Conservation (phyloP, 78 protist species). For the Planoprotostelium fungivorum region DNA sequence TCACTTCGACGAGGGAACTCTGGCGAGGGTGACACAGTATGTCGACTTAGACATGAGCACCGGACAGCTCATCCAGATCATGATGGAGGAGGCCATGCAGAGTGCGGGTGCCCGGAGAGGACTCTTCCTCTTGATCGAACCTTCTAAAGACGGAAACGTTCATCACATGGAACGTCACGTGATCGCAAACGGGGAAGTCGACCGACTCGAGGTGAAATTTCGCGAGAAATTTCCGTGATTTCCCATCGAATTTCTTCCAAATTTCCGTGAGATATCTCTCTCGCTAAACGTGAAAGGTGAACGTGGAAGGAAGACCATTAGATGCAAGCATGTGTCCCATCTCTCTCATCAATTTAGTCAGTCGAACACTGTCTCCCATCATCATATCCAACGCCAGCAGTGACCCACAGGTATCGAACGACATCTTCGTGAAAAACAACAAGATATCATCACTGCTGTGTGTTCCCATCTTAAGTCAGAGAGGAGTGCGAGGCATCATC, state of each 20-base stretch:
- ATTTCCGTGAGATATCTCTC: too few relatives aligned
- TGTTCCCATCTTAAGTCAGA: not conserved
- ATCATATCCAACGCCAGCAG: not conserved
- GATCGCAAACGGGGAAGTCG: not conserved
- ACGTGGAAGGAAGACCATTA: too few relatives aligned
- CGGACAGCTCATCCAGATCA: not conserved
- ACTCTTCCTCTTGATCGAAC: not conserved
- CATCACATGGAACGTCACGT: not conserved
- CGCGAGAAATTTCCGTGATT: too few relatives aligned
- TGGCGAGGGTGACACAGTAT: not conserved
- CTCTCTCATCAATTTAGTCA: not conserved
- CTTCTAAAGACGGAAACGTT: not conserved
- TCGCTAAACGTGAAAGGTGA: too few relatives aligned
- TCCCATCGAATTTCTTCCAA: too few relatives aligned
- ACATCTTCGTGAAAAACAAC: not conserved
- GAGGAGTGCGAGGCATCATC: not conserved
- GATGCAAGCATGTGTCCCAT: too few relatives aligned
- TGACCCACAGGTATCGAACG: too few relatives aligned
- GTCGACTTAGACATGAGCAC: not conserved
- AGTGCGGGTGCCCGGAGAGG: not conserved
- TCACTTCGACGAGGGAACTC: not conserved
- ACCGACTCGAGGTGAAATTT: not conserved
- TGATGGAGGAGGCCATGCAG: not conserved
- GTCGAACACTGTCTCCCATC: not conserved
- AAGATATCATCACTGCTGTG: not conserved